phyloP scores from a whole-genome alignment of 2,329 filamentous ascomycete genomes.

The Cercospora sesami region DNA sequence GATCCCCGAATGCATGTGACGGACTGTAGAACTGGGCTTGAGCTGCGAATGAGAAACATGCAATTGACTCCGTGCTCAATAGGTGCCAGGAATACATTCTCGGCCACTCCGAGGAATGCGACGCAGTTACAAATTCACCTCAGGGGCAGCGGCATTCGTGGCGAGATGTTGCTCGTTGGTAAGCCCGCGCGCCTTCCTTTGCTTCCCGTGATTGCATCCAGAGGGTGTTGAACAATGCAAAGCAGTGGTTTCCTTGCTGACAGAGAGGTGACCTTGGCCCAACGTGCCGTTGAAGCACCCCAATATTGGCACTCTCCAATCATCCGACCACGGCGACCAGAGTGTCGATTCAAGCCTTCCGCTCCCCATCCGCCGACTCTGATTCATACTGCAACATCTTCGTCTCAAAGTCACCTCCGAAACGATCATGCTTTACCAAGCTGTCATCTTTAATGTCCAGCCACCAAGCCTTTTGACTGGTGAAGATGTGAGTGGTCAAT shows the following conservation, averaged over 20 bases:
- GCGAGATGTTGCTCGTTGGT: too few species aligned
- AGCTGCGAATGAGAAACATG: too few species aligned
- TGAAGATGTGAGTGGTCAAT: slow-evolving; percentile 25
- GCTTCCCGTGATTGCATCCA: too few species aligned
- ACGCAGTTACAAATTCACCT: not conserved
- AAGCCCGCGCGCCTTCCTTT: too few species aligned
- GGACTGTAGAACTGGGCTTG: too few species aligned
- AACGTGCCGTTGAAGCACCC: not conserved
- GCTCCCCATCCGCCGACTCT: not conserved
- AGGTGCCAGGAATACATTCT: not conserved
- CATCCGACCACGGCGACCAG: not conserved
- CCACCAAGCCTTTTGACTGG: slow-evolving; percentile 30
- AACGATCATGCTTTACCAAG: slow-evolving; percentile 19
- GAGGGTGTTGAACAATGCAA: too few species aligned
- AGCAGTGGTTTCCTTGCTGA: too few species aligned
- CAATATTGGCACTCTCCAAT: not conserved
- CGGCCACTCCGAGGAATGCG: not conserved
- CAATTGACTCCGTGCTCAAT: too few species aligned
- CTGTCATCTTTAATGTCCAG: slow-evolving; percentile 23
- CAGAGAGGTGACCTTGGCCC: too few species aligned
- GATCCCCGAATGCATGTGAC: too few species aligned
- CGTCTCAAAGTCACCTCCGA: slow-evolving; percentile 21
- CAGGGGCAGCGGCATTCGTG: not conserved
- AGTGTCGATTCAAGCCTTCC: not conserved
- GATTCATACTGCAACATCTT: slow-evolving; percentile 3